A percentile compares a stretch with the other conserved stretches of the same genome.
Evolutionary conservation across 2,329 filamentous ascomycete genomes (phyloP).

Genomic region (Neopestalotiopsis clavispora): DNA sequence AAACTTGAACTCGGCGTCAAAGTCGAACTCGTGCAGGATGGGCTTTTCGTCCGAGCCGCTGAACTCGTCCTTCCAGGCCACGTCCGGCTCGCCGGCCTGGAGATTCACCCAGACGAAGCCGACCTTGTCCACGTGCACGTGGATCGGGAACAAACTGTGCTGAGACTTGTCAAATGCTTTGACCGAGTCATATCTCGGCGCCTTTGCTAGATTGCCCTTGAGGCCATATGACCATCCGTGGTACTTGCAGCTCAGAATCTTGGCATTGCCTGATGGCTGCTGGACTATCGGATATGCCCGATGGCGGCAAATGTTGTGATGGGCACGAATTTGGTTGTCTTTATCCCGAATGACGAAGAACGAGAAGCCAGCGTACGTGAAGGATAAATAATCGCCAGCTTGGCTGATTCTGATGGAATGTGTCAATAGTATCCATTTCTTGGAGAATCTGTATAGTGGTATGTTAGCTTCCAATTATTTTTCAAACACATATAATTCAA

Average conservation of each 20-base stretch:
- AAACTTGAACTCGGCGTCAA: conserved; percentile 56
- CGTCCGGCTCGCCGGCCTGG: conserved; percentile 50
- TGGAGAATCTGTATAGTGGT: conserved; percentile 33
- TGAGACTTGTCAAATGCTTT: conserved; percentile 59
- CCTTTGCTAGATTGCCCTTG: conserved; percentile 62
- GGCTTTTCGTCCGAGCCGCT: conserved; percentile 49
- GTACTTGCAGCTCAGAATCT: conserved; percentile 63
- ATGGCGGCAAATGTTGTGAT: conserved; percentile 68
- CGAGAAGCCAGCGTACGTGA: conserved; percentile 58
- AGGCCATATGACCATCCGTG: conserved; percentile 68
- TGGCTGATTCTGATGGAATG: conserved; percentile 46
- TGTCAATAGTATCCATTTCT: conserved; percentile 43
- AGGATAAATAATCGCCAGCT: conserved; percentile 61
- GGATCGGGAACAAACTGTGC: conserved; percentile 61
- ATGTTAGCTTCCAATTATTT: too few relatives aligned
- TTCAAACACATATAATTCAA: too few relatives aligned
- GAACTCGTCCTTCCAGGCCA: conserved; percentile 59
- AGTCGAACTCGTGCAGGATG: conserved; percentile 50
- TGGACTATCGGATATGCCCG: conserved; percentile 63
- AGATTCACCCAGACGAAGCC: conserved; percentile 66
- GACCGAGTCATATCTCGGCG: conserved; percentile 61
- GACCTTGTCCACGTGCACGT: conserved; percentile 55
- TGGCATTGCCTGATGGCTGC: conserved; percentile 53
- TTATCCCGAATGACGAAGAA: conserved; percentile 58
- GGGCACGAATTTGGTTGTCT: conserved; percentile 58